These are phyloP conservation scores for Backusella westeae DNA, from an alignment of 192 early-diverging fungal species.

Conservation along the genomic window DNA sequence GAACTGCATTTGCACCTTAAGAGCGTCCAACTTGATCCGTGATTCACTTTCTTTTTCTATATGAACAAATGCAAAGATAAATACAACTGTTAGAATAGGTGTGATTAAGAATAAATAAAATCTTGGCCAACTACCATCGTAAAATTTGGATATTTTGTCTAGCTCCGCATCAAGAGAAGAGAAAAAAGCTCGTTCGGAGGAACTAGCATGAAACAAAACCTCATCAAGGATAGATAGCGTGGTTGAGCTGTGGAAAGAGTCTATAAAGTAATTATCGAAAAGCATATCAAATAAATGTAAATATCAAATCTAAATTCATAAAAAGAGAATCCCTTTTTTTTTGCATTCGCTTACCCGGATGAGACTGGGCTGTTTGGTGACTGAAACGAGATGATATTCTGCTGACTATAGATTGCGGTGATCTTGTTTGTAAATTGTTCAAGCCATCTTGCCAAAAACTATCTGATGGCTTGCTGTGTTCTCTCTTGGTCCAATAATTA, in stretches of 20 bases:
- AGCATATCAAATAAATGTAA: not conserved
- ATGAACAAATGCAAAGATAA: not conserved
- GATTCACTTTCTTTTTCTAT: slow-evolving; percentile 49
- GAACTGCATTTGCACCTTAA: slow-evolving; percentile 45
- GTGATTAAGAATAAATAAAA: not conserved
- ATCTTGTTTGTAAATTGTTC: not conserved
- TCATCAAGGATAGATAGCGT: slow-evolving; percentile 22
- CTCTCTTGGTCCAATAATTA: not conserved
- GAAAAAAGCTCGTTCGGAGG: slow-evolving; percentile 41
- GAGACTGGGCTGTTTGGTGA: not conserved
- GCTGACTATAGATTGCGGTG: not conserved
- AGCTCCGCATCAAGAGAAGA: slow-evolving; percentile 41
- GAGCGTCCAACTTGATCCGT: slow-evolving; percentile 39
- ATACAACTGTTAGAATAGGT: not conserved
- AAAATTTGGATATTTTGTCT: slow-evolving; percentile 42
- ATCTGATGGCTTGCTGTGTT: not conserved
- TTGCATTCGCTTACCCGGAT: not conserved
- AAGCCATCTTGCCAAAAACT: not conserved
- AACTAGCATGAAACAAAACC: slow-evolving; percentile 29
- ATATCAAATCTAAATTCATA: not conserved
- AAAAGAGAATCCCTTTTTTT: not conserved
- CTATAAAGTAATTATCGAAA: not conserved
- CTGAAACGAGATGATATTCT: not conserved
- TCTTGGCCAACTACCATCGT: slow-evolving; percentile 42
- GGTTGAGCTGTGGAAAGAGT: slow-evolving; percentile 9